Base-by-base conservation (phyloP, 2,329 filamentous ascomycete species). In the Venturia aucupariae region DNA sequence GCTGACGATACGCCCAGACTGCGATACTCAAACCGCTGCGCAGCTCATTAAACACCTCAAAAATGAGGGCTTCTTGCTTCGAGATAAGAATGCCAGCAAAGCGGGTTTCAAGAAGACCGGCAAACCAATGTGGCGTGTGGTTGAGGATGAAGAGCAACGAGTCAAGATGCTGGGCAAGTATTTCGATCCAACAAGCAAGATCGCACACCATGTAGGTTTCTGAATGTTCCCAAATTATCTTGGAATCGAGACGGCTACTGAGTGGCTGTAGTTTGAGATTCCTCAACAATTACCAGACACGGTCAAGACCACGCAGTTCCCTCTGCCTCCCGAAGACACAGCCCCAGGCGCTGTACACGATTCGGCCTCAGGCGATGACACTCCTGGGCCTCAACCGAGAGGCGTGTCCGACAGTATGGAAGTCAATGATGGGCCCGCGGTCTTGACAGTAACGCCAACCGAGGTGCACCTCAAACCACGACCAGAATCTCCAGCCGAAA, bases 161-260 rank as follows among this genome's bases (percentile, higher is more conserved):
- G 46, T 35, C 6, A 38, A 30, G 8, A 66, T 71, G 64, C 64
- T 67, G 27, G 48, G 65, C 17, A 42, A 65, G 39, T 70, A 68
- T 55, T 71, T 71, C 62, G 66, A 71, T 64, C 70, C 70, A 19
- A 41, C 66, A n/a, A 51, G 51, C 3, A 67, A 70, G 35, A 67
- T 70, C 60, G 64, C 67, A 22, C 69, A 71, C 61, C 68, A 68
- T 64, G 69, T 70, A 66, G 63, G 67, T 42, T n/a, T n/a, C 4
- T 44, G 17, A 7, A 6, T 27, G 39, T 4, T 15, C 11, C 11
- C 30, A 19, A 4, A 17, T 44, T 27, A 0, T 8, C 3, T 15
- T 35, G 17, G 10, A 51, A 51, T 35, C 5, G 35, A 4, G 15
- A 27, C n/a, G 35, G 24, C 59, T 60, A 24, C 24, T 22, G 10